A percentile compares a stretch with the other conserved stretches of the same genome.
phyloP scores from a whole-genome alignment of 2,329 filamentous ascomycete species.

The Ilyonectria robusta region DNA sequence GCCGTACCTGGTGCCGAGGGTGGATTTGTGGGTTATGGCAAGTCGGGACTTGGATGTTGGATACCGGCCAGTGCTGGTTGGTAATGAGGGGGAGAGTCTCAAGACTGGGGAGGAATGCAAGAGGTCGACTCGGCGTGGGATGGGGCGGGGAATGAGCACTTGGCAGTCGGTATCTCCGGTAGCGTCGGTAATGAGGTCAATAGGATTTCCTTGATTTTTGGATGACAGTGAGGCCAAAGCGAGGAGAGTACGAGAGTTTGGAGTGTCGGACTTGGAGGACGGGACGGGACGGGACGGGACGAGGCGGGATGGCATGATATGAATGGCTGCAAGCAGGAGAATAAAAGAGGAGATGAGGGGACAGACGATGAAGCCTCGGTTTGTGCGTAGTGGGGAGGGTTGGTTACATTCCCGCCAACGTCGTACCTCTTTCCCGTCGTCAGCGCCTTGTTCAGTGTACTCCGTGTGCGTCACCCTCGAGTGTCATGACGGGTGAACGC shows the following conservation, averaged over 20 bases:
- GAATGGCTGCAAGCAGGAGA: constrained; percentile 8
- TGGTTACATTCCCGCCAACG: constrained; percentile 13
- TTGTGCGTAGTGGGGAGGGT: constrained; percentile 9
- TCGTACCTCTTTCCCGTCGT: not conserved
- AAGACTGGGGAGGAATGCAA: not conserved
- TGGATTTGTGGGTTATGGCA: constrained; percentile 15
- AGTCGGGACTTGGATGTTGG: constrained; percentile 8
- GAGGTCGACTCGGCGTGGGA: not conserved
- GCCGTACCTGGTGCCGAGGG: not conserved
- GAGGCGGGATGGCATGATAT: constrained; percentile 9
- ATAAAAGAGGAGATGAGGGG: not conserved
- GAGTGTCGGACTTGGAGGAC: not conserved
- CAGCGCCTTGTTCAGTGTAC: no score
- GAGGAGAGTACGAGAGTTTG: not conserved
- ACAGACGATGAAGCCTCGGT: constrained; percentile 5
- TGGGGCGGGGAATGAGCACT: not conserved
- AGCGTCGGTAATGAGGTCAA: not conserved
- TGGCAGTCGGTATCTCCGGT: not conserved
- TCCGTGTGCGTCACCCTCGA: not conserved
- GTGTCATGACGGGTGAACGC: not conserved
- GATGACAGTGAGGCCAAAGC: not conserved
- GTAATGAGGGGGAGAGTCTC: not conserved
- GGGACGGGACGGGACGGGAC: constrained; percentile 9
- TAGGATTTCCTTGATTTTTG: not conserved
- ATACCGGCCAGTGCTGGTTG: not conserved